Conservation (phyloP, 2,329 filamentous ascomycete genomes). For the Alternaria metachromatica region DNA sequence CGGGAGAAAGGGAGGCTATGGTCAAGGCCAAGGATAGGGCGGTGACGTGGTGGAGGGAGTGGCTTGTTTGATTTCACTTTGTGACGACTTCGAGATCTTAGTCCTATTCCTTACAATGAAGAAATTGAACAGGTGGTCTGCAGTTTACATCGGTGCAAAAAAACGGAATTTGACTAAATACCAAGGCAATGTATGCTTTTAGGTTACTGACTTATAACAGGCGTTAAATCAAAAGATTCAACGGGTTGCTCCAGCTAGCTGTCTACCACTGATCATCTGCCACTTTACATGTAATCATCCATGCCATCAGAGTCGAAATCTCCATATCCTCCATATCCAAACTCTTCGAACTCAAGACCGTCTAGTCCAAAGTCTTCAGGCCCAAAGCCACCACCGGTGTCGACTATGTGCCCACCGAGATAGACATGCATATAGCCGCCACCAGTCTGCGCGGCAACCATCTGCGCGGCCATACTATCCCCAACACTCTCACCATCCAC, state of each 20-base stretch:
- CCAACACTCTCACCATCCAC: accelerated
- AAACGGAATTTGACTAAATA: too few species aligned
- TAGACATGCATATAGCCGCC: accelerated
- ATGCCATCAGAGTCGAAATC: too few species aligned
- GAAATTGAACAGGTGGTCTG: not conserved
- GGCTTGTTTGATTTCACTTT: not conserved
- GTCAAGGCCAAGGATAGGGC: conserved; percentile 24
- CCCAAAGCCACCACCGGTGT: too few species aligned
- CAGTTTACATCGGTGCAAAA: not conserved
- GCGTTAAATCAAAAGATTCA: accelerated
- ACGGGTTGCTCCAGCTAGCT: not conserved
- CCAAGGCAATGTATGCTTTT: not conserved
- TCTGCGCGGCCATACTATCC: not conserved
- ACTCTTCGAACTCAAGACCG: too few species aligned
- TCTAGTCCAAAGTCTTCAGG: too few species aligned
- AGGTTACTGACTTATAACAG: not conserved
- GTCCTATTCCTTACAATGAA: not conserved
- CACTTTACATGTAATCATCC: not conserved
- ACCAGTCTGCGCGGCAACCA: not conserved
- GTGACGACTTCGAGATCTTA: not conserved
- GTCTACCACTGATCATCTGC: not conserved
- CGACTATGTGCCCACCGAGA: not conserved
- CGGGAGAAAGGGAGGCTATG: conserved; percentile 26
- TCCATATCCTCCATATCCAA: too few species aligned
- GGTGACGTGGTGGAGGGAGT: conserved; percentile 18